phyloP scores from a whole-genome alignment of 2,329 filamentous ascomycete species.

The Fusarium sacchari region DNA sequence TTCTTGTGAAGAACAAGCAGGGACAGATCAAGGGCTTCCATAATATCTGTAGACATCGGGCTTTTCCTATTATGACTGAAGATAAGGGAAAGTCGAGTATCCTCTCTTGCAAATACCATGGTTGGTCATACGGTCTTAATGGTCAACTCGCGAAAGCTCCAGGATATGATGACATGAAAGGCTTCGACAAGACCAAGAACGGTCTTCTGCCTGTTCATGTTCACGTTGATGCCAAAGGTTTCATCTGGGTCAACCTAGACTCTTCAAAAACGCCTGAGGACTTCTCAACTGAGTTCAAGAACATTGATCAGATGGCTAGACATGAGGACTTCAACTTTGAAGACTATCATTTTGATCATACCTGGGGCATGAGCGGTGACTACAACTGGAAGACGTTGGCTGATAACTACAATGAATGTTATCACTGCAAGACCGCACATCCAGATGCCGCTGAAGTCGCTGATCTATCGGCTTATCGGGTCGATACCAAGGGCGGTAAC shows the following conservation, averaged over 20 bases:
- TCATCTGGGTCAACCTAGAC: conserved; percentile 68
- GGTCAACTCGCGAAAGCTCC: conserved; percentile 69
- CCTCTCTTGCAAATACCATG: conserved; percentile 69
- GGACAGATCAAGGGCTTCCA: conserved; percentile 67
- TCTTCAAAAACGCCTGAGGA: conserved; percentile 55
- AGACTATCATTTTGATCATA: conserved; percentile 65
- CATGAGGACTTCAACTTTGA: conserved; percentile 57
- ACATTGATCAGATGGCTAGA: conserved; percentile 51
- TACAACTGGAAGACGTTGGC: conserved; percentile 69
- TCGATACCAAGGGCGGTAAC: conserved; percentile 17
- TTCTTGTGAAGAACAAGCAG: conserved; percentile 59
- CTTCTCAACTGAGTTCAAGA: conserved; percentile 57
- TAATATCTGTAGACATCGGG: conserved; percentile 69
- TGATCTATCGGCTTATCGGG: conserved; percentile 6
- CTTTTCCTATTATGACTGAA: conserved; percentile 64
- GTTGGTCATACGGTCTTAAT: conserved; percentile 67
- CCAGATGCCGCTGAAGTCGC: conserved; percentile 1
- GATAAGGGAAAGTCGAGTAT: conserved; percentile 61
- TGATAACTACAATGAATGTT: conserved; percentile 30
- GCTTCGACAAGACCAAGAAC: conserved; percentile 65
- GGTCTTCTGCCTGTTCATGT: conserved; percentile 61
- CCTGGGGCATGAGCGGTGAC: conserved; percentile 62
- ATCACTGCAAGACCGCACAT: conserved; percentile 25
- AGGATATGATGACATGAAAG: conserved; percentile 63
- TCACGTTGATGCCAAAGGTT: conserved; percentile 61